Evolutionary conservation across 2,329 filamentous ascomycete species (phyloP), one percentile per base, ranked within the genome.

Genomic region (Sporothrix brasiliensis): DNA sequence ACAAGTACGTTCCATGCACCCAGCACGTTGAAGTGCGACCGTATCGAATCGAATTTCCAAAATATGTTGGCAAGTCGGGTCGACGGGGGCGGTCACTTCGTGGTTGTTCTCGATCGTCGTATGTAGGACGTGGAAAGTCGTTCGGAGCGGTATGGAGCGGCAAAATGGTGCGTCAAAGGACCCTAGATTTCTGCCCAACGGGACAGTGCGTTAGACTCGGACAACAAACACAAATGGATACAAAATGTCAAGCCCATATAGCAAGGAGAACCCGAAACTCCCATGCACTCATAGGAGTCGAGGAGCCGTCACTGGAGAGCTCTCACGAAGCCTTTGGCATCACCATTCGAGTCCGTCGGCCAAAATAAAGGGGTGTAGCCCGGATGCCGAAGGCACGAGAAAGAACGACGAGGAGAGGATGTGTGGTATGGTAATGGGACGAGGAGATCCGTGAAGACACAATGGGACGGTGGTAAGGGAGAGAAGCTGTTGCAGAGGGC

Each of bases 1-100:
- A 27, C 66, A 72, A 68, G 61, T 69, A 67, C n/a, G 10, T 34
- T 54, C 52, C 69, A 73, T 71, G 67, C 60, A 70, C 52, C 30
- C 34, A 49, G 50, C 61, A 67, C 41, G 27, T 11, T 11, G 41
- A 41, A 11, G 21, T 52, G 13, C 41, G 39, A 19, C 19, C n/a
- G 41, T 56, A 30, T 47, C 49, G 3, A 11, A 30, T 47, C 49
- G 3, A 11, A 9, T 47, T 11, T 7, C 61, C 7, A 13, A 47
- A 53, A 14, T 14, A 6, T 53, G 7, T 1, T 24, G 14, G 54
- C 19, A 1, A 16, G 13, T 30, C 34, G 47, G 49, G 66, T 49
- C 10, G 16, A 34, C 11, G 49, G 54, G 16, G n/a, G 65, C n/a
- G n/a, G 11, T 49, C 41, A 52, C 16, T 39, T 56, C 10, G 53